Percentiles rank a stretch among this genome's conserved stretches.
Evolutionary conservation across 768 basidiomycete genomes (phyloP).

Genomic region (Psilocybe sp.): DNA sequence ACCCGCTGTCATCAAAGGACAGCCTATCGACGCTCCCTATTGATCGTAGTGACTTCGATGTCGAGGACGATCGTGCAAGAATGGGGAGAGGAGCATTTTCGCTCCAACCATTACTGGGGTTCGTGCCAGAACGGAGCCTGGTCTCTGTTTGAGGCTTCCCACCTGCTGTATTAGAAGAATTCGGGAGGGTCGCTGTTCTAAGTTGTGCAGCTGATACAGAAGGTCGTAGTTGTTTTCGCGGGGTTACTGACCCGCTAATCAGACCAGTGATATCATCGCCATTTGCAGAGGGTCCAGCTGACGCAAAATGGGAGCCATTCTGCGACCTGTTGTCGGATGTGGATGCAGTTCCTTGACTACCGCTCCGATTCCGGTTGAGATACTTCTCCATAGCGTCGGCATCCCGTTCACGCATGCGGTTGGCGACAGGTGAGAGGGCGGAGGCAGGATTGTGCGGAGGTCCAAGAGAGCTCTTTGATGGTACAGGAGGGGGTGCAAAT

Average conservation of each 20-base stretch:
- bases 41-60: slow-evolving; percentile 46
- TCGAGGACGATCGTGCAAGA: slow-evolving; percentile 55
- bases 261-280: slow-evolving; percentile 54
- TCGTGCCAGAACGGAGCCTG: slow-evolving; percentile 67
- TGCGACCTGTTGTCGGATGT: slow-evolving; percentile 64
- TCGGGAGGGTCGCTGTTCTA: slow-evolving; percentile 44
- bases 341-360: slow-evolving; percentile 70
- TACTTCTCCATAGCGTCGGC: slow-evolving; percentile 89
- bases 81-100: slow-evolving; percentile 40
- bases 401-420: slow-evolving; percentile 78
- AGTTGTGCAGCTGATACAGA: slow-evolving; percentile 80
- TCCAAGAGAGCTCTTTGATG: slow-evolving; percentile 33
- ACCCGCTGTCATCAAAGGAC: slow-evolving; percentile 44
- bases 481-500: slow-evolving; percentile 26
- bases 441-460: slow-evolving; percentile 36
- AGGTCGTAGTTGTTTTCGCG: slow-evolving; percentile 57
- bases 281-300: slow-evolving; percentile 48
- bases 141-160: slow-evolving; percentile 39
- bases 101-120: slow-evolving; percentile 47
- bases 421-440: slow-evolving; percentile 74
- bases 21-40: slow-evolving; percentile 33
- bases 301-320: slow-evolving; percentile 48
- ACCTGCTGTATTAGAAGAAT: slow-evolving; percentile 26
- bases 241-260: slow-evolving; percentile 50
- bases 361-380: slow-evolving; percentile 77